These are phyloP conservation scores for Sphaerostilbella broomeana DNA, from an alignment of 2,329 filamentous ascomycete genomes.

Conservation along the genomic window DNA sequence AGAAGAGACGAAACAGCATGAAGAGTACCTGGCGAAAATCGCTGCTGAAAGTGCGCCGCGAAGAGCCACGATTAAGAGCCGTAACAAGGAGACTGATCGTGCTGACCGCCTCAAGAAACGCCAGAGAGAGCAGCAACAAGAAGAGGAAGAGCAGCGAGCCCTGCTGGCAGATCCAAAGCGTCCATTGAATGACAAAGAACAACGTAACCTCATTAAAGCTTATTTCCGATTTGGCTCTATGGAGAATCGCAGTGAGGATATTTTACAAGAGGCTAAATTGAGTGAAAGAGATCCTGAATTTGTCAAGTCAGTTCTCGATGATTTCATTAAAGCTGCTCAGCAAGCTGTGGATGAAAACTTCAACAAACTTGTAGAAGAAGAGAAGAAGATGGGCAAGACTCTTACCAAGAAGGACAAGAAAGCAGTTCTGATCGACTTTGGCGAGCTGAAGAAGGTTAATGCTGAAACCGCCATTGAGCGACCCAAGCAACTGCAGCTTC, in stretches of 20 bases:
- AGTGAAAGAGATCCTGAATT: conserved; percentile 75
- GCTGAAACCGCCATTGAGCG: conserved; percentile 92
- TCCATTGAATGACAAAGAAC: conserved; percentile 88
- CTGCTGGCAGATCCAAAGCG: conserved; percentile 76
- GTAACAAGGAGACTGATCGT: conserved; percentile 53
- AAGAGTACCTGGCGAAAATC: conserved; percentile 73
- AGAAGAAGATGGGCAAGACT: conserved; percentile 73
- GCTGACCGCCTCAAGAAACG: conserved; percentile 62
- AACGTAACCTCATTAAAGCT: conserved; percentile 81
- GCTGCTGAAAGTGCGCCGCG: conserved; percentile 82
- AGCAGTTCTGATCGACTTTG: conserved; percentile 90
- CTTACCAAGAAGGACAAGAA: conserved; percentile 97
- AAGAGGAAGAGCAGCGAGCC: conserved; percentile 66
- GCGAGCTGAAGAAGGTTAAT: conserved; percentile 89
- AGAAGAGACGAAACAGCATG: conserved; percentile 77
- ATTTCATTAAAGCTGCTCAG: conserved; percentile 57
- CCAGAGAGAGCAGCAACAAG: conserved; percentile 57
- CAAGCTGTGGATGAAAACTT: conserved; percentile 60
- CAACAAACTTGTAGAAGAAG: conserved; percentile 68
- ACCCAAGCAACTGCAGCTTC: conserved; percentile 77
- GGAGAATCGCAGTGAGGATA: conserved; percentile 79
- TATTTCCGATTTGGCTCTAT: conserved; percentile 88
- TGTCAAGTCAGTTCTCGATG: conserved; percentile 66
- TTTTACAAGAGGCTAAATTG: conserved; percentile 80
- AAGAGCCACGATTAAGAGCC: conserved; percentile 57